These are phyloP conservation scores for Cryptococcus sp. DNA, from an alignment of 1,284 basidiomycete species.

Conservation along the genomic window DNA sequence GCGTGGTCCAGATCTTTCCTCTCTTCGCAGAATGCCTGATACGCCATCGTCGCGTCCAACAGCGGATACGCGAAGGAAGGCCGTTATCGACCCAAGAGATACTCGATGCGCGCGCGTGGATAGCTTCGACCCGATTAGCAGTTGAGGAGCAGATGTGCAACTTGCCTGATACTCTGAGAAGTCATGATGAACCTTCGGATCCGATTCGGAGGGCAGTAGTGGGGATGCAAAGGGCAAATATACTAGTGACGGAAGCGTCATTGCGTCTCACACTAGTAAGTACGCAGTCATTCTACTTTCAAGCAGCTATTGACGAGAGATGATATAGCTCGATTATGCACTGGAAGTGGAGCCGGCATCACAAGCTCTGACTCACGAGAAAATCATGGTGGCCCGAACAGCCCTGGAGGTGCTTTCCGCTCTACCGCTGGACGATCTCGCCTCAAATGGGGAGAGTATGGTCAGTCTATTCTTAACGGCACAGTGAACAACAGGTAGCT, in stretches of 20 bases:
- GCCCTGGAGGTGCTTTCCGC: constrained; percentile 26
- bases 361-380: constrained; percentile 18
- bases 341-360: constrained; percentile 22
- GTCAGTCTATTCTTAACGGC: constrained; percentile 12
- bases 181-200: constrained; percentile 7
- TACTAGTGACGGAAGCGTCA: constrained; percentile 44
- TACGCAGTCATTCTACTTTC: background rate
- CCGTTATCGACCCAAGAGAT: constrained; percentile 1
- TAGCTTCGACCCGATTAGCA: constrained; percentile 4
- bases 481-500: background rate
- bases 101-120: constrained; percentile 10
- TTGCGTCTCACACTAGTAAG: constrained; percentile 46
- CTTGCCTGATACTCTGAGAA: constrained; percentile 16
- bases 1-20: constrained; percentile 39
- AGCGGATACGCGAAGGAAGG: constrained; percentile 2
- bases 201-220: constrained; percentile 33
- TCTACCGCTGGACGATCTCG: constrained; percentile 46
- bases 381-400: constrained; percentile 18
- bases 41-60: constrained; percentile 31
- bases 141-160: constrained; percentile 13
- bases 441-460: constrained; percentile 48
- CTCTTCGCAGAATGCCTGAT: constrained; percentile 43
- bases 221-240: constrained; percentile 44
- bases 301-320: too few relatives aligned
- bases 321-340: constrained; percentile 28